phyloP scores from a whole-genome alignment of 1,284 basidiomycete genomes.

The Leccinum angustisporum region DNA sequence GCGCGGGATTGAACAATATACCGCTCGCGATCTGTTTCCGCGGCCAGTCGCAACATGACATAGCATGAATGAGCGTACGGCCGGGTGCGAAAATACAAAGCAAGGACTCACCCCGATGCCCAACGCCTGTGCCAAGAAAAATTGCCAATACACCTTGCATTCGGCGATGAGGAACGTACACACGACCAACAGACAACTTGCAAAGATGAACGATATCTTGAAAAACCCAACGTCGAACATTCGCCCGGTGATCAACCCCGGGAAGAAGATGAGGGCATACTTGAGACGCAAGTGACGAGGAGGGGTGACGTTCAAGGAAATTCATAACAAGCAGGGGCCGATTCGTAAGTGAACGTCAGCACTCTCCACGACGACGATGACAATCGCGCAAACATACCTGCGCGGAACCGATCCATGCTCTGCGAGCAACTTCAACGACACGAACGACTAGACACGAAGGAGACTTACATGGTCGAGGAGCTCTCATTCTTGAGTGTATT shows the following conservation, averaged over 20 bases:
- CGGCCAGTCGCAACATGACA: background rate
- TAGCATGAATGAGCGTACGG: background rate
- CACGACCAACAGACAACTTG: constrained; percentile 41
- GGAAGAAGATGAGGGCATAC: constrained; percentile 44
- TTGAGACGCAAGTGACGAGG: constrained; percentile 3
- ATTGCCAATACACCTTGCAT: constrained; percentile 53
- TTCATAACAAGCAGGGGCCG: background rate
- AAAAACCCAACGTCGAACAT: constrained; percentile 33
- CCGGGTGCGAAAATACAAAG: background rate
- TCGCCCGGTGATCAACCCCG: constrained; percentile 28
- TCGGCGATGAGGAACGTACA: constrained; percentile 51
- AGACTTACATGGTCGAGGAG: constrained; percentile 33
- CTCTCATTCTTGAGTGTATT: constrained; percentile 24
- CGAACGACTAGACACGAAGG: no score
- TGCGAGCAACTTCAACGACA: constrained; percentile 12
- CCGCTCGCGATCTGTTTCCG: constrained; percentile 25
- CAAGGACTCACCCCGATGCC: constrained; percentile 39
- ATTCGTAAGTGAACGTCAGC: background rate
- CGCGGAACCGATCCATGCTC: constrained; percentile 41
- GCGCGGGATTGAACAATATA: no score
- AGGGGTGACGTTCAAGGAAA: background rate
- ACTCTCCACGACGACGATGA: background rate
- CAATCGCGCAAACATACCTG: constrained; percentile 22
- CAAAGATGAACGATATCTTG: constrained; percentile 35
- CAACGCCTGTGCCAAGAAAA: constrained; percentile 50